Conservation (phyloP, 345 rosid genomes). For the Fremontodendron californicum region DNA sequence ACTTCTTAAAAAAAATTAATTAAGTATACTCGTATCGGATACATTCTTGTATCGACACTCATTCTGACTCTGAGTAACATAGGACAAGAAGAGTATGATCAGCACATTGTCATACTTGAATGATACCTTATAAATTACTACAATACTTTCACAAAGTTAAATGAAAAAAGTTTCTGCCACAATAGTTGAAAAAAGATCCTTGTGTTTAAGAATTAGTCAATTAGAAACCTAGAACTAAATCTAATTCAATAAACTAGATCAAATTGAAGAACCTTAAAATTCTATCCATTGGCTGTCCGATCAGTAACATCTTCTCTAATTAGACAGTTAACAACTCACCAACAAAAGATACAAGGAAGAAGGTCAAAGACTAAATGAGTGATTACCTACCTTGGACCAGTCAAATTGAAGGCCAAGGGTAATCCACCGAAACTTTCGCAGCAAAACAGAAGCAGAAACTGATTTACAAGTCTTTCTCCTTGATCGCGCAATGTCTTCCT, state of each 20-base stretch:
- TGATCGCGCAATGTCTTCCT: constrained; percentile 26
- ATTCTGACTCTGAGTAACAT: background rate
- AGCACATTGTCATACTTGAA: background rate
- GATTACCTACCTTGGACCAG: constrained; percentile 88
- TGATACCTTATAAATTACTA: background rate
- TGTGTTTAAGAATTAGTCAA: background rate
- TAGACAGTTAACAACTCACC: background rate
- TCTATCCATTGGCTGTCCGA: background rate
- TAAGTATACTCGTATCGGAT: background rate
- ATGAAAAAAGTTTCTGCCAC: background rate
- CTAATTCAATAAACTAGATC: background rate
- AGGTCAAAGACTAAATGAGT: background rate
- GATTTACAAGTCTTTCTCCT: constrained; percentile 41
- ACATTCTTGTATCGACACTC: too few species aligned
- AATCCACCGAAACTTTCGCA: constrained; percentile 90
- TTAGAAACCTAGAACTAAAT: background rate
- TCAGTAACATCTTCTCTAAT: background rate
- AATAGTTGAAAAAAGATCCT: background rate
- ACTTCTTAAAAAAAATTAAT: too few species aligned
- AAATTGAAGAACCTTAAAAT: background rate
- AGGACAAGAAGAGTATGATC: background rate
- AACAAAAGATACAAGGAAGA: background rate
- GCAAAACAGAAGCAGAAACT: constrained; percentile 42
- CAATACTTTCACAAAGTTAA: background rate
- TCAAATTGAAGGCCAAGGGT: constrained; percentile 91